These are phyloP conservation scores for Ceriops tagal DNA, from an alignment of 345 rosid genomes.

Conservation along the genomic window DNA sequence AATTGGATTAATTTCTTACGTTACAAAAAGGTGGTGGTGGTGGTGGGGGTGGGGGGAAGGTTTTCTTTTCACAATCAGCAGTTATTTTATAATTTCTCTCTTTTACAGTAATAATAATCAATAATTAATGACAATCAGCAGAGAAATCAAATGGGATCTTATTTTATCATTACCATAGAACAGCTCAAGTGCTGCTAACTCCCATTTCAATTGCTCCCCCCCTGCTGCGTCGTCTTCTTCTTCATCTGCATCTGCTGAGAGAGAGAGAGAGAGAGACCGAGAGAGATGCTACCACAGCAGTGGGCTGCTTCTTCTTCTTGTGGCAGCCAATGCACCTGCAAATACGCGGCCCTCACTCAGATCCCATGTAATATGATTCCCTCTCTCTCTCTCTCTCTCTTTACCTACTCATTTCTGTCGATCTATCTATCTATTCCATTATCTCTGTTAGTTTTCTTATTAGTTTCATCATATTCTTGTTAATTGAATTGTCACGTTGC, in stretches of 20 bases:
- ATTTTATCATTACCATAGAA: too few species aligned
- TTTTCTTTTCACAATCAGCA: too few species aligned
- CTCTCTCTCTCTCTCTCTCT: background rate
- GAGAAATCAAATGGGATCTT: too few species aligned
- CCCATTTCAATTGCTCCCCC: background rate
- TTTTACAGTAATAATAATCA: too few species aligned
- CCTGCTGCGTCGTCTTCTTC: background rate
- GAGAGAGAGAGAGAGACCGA: background rate
- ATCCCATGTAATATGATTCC: conserved; percentile 56
- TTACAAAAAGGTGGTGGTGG: too few species aligned
- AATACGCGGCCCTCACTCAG: conserved; percentile 74
- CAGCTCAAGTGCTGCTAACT: too few species aligned
- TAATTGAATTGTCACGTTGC: too few species aligned
- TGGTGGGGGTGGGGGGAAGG: too few species aligned
- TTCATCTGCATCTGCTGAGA: background rate
- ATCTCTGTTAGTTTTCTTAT: background rate
- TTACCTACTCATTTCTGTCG: background rate
- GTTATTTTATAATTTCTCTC: too few species aligned
- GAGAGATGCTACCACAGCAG: conserved; percentile 50
- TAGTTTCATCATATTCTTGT: too few species aligned
- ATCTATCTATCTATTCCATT: background rate
- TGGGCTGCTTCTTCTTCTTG: conserved; percentile 96
- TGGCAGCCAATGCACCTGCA: conserved; percentile 70
- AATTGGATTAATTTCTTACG: too few species aligned
- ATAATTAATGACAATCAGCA: too few species aligned